Evolutionary conservation across 2,329 filamentous ascomycete species (phyloP), one percentile per base, ranked within the genome.

Genomic region (Graphilbum ipis-grandicollis): DNA sequence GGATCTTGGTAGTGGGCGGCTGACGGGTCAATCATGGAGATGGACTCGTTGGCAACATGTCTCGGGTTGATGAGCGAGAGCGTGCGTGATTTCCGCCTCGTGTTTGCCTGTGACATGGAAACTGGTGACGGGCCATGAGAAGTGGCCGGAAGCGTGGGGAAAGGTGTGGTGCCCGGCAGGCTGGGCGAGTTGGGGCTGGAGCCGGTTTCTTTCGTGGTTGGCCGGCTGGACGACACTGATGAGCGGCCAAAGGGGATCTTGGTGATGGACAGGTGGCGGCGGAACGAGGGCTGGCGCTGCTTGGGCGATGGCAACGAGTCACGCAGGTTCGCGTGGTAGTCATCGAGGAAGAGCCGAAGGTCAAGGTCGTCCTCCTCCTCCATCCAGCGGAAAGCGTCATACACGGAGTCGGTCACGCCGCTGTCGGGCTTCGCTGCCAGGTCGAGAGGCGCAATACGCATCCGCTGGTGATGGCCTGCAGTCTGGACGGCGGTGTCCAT

Each of bases 1-100:
- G 85, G 84, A 47, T 94, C 85, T 52, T 84, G 82, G 50, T 93
- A 94, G 56, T 93, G 80, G 28, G 81, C 72, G 4, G 83, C 80
- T 25, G 69, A 65, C 5, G 77, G 68, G 47, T 92, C 83, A 40
- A 81, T 71, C 17, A 64, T 65, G 1, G 64, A 57, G 12, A 62
- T 50, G 1, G 62, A 65, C 2, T 59, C 59, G 21, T 62, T 54
- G 2, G 52, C 47, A n/a, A 46, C 41, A 39, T 68, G 63, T 46
- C 55, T 64, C 25, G 65, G 57, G 3, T 60, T 59, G 30, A 73
- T 71, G 39, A 68, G 59, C 28, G 62, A 71, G 37, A 73, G 58
- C 23, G 65, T 63, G 40, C 64, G 58, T n/a, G 68, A 75, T 45
- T 60, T 69, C 39, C 63, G 60, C 39, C 57, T 66, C 30, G 45